Evolutionary conservation across 371 early-diverging fungal species (phyloP).

Genomic region (Haplosporangium sp.): DNA sequence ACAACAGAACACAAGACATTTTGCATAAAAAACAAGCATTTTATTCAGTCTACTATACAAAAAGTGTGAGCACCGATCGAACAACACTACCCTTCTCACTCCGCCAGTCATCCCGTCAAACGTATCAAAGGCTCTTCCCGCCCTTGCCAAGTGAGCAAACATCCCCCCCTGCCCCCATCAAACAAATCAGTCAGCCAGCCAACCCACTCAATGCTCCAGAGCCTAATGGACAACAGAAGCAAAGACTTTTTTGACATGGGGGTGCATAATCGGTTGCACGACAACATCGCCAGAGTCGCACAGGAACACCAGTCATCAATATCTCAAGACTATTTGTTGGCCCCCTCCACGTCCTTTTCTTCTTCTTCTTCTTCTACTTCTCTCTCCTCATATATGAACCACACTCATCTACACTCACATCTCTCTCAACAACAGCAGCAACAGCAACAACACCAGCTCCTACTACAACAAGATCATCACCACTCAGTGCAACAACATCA

Average conservation of each 20-base stretch:
- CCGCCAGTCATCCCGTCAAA: no score
- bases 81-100: no score
- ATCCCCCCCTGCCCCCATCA: no score
- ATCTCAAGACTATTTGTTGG: constrained; percentile 18
- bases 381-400: constrained; percentile 10
- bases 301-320: constrained; percentile 14
- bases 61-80: no score
- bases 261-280: no score
- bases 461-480: constrained; percentile 11
- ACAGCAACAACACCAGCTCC: background rate
- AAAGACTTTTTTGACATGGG: background rate
- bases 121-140: no score
- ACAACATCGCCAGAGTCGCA: constrained; percentile 1
- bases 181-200: no score
- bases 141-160: no score
- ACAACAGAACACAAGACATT: no score
- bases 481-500: constrained; percentile 6
- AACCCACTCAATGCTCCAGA: no score
- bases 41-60: no score
- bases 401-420: constrained; percentile 6
- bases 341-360: constrained; percentile 14
- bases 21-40: no score
- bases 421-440: constrained; percentile 16
- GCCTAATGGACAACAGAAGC: background rate
- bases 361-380: constrained; percentile 15